A percentile compares a stretch with the other conserved stretches of the same genome.
Evolutionary conservation across 495 filamentous ascomycete genomes (phyloP).

Genomic region (Aspergillus bertholletiae): DNA sequence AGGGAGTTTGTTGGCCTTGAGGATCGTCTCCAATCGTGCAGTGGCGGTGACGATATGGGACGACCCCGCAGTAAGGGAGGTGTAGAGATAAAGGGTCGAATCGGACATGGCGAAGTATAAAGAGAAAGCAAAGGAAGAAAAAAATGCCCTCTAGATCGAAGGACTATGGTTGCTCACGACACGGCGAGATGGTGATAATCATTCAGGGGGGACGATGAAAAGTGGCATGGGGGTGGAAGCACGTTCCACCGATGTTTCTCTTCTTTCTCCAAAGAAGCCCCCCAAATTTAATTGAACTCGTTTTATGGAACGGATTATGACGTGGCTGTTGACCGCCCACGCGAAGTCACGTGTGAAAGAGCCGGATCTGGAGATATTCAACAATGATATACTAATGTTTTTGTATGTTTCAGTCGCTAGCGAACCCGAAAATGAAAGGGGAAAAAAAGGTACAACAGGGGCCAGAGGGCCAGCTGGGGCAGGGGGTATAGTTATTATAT

Average conservation of each 20-base stretch:
- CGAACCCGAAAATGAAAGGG: no score
- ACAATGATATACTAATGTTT: no score
- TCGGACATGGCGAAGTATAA: constrained; percentile 46
- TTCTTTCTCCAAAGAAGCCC: neutral
- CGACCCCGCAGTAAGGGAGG: constrained; percentile 89
- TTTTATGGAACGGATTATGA: neutral
- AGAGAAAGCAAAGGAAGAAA: neutral
- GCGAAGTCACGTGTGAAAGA: neutral
- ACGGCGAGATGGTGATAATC: neutral
- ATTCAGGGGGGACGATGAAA: neutral
- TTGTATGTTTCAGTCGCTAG: no score
- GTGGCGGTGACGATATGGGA: constrained; percentile 98
- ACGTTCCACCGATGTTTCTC: neutral
- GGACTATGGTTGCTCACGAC: neutral
- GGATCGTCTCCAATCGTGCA: constrained; percentile 89
- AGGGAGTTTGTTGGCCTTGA: constrained; percentile 89
- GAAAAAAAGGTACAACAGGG: neutral
- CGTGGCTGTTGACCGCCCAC: neutral
- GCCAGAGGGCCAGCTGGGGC: no score
- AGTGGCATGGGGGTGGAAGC: neutral
- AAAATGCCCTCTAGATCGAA: neutral
- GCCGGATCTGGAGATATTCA: no score
- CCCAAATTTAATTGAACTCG: neutral
- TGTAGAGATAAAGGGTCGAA: constrained; percentile 86
- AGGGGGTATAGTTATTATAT: neutral